These are phyloP conservation scores for Penicillium herquei DNA, from an alignment of 495 filamentous ascomycete genomes.

Conservation along the genomic window DNA sequence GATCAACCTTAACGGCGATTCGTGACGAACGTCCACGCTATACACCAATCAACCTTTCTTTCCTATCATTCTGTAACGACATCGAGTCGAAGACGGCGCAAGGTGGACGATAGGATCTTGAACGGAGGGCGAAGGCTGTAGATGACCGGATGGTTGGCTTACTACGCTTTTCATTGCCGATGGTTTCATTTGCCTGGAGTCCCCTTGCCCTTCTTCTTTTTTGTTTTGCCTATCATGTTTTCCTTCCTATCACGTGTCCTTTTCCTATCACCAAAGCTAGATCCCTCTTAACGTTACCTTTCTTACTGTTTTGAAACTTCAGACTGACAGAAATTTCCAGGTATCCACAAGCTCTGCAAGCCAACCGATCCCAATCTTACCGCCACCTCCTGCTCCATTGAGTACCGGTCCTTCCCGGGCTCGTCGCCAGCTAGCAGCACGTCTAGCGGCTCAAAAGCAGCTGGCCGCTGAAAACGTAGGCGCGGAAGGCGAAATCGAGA, in stretches of 20 bases:
- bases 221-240: background rate
- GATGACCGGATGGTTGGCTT: constrained; percentile 1
- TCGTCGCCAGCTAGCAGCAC: constrained; percentile 76
- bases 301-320: background rate
- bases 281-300: background rate
- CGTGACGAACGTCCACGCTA: constrained; percentile 20
- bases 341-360: constrained; percentile 35
- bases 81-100: background rate
- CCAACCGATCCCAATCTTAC: constrained; percentile 46
- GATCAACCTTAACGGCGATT: constrained; percentile 51
- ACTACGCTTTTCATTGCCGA: background rate
- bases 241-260: background rate
- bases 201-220: constrained; percentile 2
- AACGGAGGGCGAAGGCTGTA: background rate
- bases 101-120: constrained; percentile 2
- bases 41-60: constrained; percentile 7
- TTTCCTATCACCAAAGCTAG: background rate
- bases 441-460: constrained; percentile 76
- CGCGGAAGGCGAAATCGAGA: constrained; percentile 12
- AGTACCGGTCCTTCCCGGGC: constrained; percentile 85
- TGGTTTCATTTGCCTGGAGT: background rate
- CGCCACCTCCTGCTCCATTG: constrained; percentile 47
- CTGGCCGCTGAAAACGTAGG: constrained; percentile 44
- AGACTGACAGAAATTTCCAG: constrained; percentile 21
- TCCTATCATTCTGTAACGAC: constrained; percentile 3